Percentiles rank a stretch among this genome's conserved stretches.
phyloP scores from a whole-genome alignment of 306 rosid species.

The Cucurbita moschata region DNA sequence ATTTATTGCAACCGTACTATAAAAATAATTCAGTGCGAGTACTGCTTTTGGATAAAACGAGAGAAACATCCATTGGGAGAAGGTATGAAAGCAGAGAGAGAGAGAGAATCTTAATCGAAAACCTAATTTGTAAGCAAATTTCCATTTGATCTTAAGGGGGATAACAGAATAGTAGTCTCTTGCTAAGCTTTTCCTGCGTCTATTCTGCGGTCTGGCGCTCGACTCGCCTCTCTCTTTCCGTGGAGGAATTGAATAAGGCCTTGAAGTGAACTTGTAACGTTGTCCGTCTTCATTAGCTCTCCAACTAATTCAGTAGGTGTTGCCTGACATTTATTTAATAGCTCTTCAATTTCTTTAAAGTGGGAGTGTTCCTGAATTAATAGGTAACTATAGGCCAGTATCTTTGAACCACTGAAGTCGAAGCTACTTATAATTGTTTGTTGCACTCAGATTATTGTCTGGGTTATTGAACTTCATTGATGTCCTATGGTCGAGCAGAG shows the following conservation, averaged over 20 bases:
- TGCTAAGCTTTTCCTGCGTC: background rate
- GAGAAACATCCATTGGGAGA: background rate
- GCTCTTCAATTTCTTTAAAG: slow-evolving; percentile 17
- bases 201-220: background rate
- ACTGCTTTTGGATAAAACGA: background rate
- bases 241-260: slow-evolving; percentile 33
- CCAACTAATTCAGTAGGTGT: slow-evolving; percentile 52
- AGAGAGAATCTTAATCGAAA: background rate
- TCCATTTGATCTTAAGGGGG: background rate
- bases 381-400: slow-evolving; percentile 30
- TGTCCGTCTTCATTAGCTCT: slow-evolving; percentile 34
- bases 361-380: slow-evolving; percentile 17
- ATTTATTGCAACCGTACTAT: background rate
- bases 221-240: background rate
- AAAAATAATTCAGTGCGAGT: background rate
- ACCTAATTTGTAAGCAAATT: background rate
- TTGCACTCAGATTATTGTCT: too few relatives aligned
- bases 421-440: background rate
- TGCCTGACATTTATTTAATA: slow-evolving; percentile 18
- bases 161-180: background rate
- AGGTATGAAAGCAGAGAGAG: background rate
- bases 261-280: slow-evolving; percentile 23
- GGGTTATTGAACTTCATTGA: too few relatives aligned
- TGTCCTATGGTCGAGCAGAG: too few relatives aligned
- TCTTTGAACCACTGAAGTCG: slow-evolving; percentile 29